These are phyloP conservation scores for Citrus medica DNA, from an alignment of 345 rosid genomes.

Conservation along the genomic window DNA sequence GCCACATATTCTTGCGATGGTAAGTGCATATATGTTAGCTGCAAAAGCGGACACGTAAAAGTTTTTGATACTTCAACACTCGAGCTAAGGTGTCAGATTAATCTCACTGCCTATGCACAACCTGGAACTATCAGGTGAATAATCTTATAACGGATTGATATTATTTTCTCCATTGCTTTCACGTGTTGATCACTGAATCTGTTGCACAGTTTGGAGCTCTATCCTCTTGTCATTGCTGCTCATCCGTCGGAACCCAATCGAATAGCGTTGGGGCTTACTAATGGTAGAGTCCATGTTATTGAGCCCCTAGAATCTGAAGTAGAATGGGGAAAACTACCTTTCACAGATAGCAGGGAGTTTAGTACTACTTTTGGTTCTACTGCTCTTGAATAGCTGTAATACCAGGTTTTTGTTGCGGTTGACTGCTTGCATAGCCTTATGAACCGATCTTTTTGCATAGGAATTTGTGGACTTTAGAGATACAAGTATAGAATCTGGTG, in stretches of 20 bases:
- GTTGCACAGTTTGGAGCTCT: constrained; percentile 23
- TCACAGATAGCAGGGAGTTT: not conserved
- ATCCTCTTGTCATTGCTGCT: constrained; percentile 41
- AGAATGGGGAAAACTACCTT: constrained; percentile 38
- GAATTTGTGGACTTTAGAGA: not conserved
- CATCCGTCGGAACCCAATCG: constrained; percentile 41
- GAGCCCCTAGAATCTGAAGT: constrained; percentile 36
- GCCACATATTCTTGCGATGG: constrained; percentile 15
- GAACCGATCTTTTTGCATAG: not conserved
- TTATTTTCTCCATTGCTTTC: not conserved
- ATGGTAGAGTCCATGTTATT: constrained; percentile 40
- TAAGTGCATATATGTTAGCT: constrained; percentile 10
- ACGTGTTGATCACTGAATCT: not conserved
- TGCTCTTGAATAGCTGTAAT: not conserved
- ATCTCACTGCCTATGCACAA: constrained; percentile 7
- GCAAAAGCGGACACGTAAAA: constrained; percentile 12
- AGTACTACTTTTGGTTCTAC: not conserved
- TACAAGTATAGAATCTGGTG: not conserved
- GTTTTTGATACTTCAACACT: not conserved
- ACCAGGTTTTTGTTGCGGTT: not conserved
- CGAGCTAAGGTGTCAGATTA: not conserved
- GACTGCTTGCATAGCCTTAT: not conserved
- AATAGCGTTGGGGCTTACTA: constrained; percentile 38
- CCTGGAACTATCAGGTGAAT: not conserved
- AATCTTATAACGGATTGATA: not conserved